phyloP scores from a whole-genome alignment of 345 rosid genomes.

The Chamaenerion angustifolium region DNA sequence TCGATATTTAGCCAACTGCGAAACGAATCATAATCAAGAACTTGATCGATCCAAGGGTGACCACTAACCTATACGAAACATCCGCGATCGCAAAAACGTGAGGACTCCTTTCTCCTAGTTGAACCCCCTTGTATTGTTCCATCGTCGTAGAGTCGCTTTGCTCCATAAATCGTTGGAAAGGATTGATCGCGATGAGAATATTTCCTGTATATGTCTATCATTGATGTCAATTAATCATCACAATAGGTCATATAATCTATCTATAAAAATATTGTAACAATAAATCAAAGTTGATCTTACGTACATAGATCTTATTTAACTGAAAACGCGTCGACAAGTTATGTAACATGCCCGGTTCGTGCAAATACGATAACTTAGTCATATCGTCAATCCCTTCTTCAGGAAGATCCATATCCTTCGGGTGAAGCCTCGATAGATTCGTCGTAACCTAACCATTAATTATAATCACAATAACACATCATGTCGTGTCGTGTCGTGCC shows the following conservation, averaged over 20 bases:
- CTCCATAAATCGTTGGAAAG: constrained; percentile 58
- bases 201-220: constrained; percentile 81
- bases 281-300: constrained; percentile 6
- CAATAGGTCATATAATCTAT: constrained; percentile 2
- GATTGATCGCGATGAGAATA: constrained; percentile 87
- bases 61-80: constrained; percentile 44
- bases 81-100: constrained; percentile 86
- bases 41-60: not conserved
- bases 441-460: constrained; percentile 33
- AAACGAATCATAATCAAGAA: not conserved
- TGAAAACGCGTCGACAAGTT: constrained; percentile 54
- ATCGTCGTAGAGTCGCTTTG: constrained; percentile 39
- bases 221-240: constrained; percentile 27
- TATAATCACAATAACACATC: not conserved
- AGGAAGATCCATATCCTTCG: constrained; percentile 52
- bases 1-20: not conserved
- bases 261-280: no score
- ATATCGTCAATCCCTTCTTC: constrained; percentile 81
- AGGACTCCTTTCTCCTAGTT: constrained; percentile 43
- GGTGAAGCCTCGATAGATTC: constrained; percentile 37
- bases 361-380: constrained; percentile 66
- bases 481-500: no score
- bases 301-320: constrained; percentile 61
- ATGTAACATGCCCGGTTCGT: constrained; percentile 78
- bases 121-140: constrained; percentile 56